Conservation (phyloP, 164 flowering plant genomes). For the Santalum album region DNA sequence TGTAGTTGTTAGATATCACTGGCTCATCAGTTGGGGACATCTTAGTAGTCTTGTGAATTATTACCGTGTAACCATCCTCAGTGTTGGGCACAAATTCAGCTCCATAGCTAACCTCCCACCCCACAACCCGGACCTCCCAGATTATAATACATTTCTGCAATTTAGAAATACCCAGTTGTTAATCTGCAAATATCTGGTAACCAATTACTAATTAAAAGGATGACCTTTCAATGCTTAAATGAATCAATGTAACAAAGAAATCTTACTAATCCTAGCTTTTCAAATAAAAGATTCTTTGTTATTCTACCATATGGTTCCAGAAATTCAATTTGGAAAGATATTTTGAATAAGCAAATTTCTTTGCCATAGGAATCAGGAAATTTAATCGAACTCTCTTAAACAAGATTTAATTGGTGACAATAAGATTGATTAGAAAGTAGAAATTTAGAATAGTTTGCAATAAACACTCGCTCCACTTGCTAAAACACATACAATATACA, state of each 20-base stretch:
- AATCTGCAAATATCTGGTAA: not conserved
- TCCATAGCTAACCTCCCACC: slow-evolving; percentile 60
- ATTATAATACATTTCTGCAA: slow-evolving; percentile 47
- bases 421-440: too few relatives aligned
- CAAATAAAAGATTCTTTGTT: too few relatives aligned
- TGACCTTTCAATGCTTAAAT: not conserved
- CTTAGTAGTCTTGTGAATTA: slow-evolving; percentile 42
- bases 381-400: too few relatives aligned
- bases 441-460: too few relatives aligned
- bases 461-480: too few relatives aligned
- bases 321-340: too few relatives aligned
- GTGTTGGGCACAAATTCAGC: slow-evolving; percentile 53
- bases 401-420: too few relatives aligned
- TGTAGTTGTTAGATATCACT: slow-evolving; percentile 37
- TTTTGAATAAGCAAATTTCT: too few relatives aligned
- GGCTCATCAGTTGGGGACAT: slow-evolving; percentile 47
- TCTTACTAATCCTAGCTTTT: too few relatives aligned
- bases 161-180: not conserved
- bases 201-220: not conserved
- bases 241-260: not conserved
- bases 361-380: too few relatives aligned
- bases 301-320: too few relatives aligned
- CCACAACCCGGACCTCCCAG: slow-evolving; percentile 67
- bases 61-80: slow-evolving; percentile 29
- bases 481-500: too few relatives aligned